Conservation (phyloP, 2,329 filamentous ascomycete species). For the Diaporthe sp. region DNA sequence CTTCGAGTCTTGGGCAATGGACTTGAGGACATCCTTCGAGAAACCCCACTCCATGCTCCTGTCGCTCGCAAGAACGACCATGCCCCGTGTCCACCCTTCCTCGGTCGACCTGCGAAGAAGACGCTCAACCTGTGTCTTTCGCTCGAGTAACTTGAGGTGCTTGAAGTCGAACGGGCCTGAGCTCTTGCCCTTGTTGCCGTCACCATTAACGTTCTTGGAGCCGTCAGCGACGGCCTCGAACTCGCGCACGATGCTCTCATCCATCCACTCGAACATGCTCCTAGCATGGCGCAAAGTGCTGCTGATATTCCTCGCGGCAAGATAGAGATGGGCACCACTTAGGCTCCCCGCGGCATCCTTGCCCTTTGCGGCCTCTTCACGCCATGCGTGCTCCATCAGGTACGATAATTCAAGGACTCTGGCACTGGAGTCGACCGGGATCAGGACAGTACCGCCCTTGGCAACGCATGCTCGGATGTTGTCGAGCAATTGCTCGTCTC, state of each 20-base stretch:
- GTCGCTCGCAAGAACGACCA: slow-evolving; percentile 92
- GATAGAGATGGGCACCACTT: slow-evolving; percentile 72
- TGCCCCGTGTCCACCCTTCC: slow-evolving; percentile 58
- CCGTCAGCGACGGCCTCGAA: slow-evolving; percentile 78
- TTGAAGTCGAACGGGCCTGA: slow-evolving; percentile 90
- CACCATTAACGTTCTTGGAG: slow-evolving; percentile 54
- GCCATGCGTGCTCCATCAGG: slow-evolving; percentile 92
- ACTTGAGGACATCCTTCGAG: slow-evolving; percentile 81
- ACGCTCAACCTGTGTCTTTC: slow-evolving; percentile 81
- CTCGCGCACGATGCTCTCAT: slow-evolving; percentile 91
- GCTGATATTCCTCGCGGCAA: slow-evolving; percentile 87
- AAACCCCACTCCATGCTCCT: slow-evolving; percentile 94
- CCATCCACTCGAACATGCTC: slow-evolving; percentile 99
- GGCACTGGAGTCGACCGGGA: slow-evolving; percentile 96
- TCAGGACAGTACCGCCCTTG: slow-evolving; percentile 89
- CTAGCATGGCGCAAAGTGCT: slow-evolving; percentile 91
- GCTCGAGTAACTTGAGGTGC: slow-evolving; percentile 84
- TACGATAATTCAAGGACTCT: slow-evolving; percentile 92
- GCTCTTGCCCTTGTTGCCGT: slow-evolving; percentile 61
- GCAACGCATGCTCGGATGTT: slow-evolving; percentile 83
- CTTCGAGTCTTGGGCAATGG: slow-evolving; percentile 78
- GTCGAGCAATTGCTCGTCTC: slow-evolving; percentile 86
- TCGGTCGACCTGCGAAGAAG: slow-evolving; percentile 63
- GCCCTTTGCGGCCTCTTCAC: slow-evolving; percentile 66
- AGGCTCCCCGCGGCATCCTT: slow-evolving; percentile 55